phyloP scores from a whole-genome alignment of 2,329 filamentous ascomycete genomes.

The Sclerotinia sclerotiorum region DNA sequence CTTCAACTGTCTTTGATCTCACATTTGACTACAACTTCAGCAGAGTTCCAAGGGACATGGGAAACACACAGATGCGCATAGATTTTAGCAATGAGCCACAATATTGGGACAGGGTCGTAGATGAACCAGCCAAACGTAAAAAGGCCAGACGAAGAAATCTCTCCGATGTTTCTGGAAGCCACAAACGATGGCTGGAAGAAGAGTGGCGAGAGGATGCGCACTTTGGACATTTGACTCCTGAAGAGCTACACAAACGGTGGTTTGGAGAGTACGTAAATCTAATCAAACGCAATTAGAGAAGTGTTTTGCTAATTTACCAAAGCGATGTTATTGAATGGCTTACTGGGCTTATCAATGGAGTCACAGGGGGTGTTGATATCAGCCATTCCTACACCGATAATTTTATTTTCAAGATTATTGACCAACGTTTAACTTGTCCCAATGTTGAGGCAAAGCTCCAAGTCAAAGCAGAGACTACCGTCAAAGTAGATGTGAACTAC shows the following conservation, averaged over 20 bases:
- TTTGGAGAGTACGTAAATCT: background rate
- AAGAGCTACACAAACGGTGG: slow-evolving; percentile 10
- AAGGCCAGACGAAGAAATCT: background rate
- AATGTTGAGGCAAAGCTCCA: background rate
- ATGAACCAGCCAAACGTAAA: background rate
- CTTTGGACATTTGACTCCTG: background rate
- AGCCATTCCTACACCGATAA: too few species aligned
- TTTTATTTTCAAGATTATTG: background rate
- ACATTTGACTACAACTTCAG: slow-evolving; percentile 22
- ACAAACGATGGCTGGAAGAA: slow-evolving; percentile 9
- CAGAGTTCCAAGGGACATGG: slow-evolving; percentile 5
- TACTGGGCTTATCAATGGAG: too few species aligned
- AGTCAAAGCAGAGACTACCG: background rate
- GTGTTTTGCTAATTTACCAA: too few species aligned
- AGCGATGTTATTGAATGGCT: background rate
- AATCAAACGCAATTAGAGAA: too few species aligned
- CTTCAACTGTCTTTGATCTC: slow-evolving; percentile 9
- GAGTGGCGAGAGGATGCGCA: background rate
- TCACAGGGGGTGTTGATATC: too few species aligned
- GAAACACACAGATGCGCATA: background rate
- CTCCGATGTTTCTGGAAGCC: background rate
- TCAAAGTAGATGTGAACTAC: background rate
- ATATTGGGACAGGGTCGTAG: slow-evolving; percentile 13
- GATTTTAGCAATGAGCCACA: slow-evolving; percentile 12
- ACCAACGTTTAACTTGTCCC: background rate